phyloP scores from a whole-genome alignment of 2,329 filamentous ascomycete species.

The Xylaria hypoxylon region DNA sequence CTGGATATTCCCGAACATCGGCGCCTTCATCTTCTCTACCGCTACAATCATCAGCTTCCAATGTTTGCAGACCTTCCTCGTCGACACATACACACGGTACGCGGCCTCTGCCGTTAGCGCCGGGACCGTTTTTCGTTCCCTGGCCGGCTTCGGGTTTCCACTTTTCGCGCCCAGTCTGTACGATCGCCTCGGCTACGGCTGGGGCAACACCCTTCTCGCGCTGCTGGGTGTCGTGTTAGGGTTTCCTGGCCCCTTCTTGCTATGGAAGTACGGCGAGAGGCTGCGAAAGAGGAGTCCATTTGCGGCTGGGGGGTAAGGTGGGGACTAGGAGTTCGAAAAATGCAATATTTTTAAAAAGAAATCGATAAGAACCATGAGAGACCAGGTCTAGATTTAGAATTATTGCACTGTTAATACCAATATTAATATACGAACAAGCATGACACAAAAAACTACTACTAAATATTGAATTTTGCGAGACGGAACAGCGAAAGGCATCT shows the following conservation, averaged over 20 bases:
- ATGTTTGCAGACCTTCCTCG: conserved; percentile 60
- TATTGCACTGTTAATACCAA: background rate
- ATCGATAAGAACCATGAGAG: background rate
- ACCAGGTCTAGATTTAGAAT: background rate
- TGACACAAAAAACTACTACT: background rate
- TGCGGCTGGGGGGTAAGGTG: conserved; percentile 44
- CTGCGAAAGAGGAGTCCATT: conserved; percentile 53
- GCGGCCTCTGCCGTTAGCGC: conserved; percentile 60
- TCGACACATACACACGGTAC: conserved; percentile 61
- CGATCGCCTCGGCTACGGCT: conserved; percentile 57
- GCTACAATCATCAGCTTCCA: conserved; percentile 58
- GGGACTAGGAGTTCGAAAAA: background rate
- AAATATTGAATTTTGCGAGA: background rate
- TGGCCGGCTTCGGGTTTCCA: conserved; percentile 65
- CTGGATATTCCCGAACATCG: conserved; percentile 61
- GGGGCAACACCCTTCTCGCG: conserved; percentile 58
- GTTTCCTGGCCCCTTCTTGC: conserved; percentile 59
- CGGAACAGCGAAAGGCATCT: background rate
- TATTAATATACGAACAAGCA: background rate
- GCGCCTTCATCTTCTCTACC: conserved; percentile 54
- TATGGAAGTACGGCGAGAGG: conserved; percentile 55
- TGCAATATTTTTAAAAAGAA: background rate
- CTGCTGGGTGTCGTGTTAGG: conserved; percentile 66
- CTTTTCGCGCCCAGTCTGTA: conserved; percentile 64
- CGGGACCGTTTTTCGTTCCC: conserved; percentile 58